Base-by-base conservation (phyloP, 1,284 basidiomycete genomes). In the Cystobasidiaceae sp. region DNA sequence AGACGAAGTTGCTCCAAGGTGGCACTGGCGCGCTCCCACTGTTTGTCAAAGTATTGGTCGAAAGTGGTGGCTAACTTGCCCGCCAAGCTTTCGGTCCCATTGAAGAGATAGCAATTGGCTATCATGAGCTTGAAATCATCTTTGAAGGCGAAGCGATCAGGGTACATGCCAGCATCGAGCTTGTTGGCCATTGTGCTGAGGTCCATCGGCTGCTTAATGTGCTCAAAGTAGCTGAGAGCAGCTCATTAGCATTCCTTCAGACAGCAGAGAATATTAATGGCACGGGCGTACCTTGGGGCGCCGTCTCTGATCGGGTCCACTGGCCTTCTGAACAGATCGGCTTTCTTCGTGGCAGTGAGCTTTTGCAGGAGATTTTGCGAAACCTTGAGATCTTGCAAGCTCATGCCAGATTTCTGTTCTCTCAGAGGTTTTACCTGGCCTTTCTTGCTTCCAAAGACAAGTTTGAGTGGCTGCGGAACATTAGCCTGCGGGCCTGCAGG, bases 131-230 rank as follows among this genome's bases (percentile, higher is more conserved):
- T 85, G 75, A 98, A 89, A 76, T 99, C 94, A 19, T 82, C 81
- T 72, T 88, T 86, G 75, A 97, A 94, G 21, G 82, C 87, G 73
- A 87, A 85, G 23, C 93, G 86, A 72, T 89, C 84, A 67, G 85
- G 83, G 79, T 97, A 98, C 52, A 76, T 72, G 0, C 92, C 92
- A 67, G 83, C 85, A 72, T 91, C 86, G 25, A 98, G 79, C 77
- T 96, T 97, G 59, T 88, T 88, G 21, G 82, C 81, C 79, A 96
- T 89, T 0, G 92, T 93, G 52, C 86, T 86, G 13, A 98, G 80
- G 75, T 99, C 94, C 90, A 99, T 97, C 0, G 96, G 94, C 15
- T 87, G 81, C 75, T 89, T 89, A 78, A 99, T 89, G 65, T 94
- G 79, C 57, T 89, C 85, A 72, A 92, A 91, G 33, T 69, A 69